A percentile compares a stretch with the other conserved stretches of the same genome.
phyloP scores from a whole-genome alignment of 1,139 yeast species.

The Yamadazyma pseudoaaseri region DNA sequence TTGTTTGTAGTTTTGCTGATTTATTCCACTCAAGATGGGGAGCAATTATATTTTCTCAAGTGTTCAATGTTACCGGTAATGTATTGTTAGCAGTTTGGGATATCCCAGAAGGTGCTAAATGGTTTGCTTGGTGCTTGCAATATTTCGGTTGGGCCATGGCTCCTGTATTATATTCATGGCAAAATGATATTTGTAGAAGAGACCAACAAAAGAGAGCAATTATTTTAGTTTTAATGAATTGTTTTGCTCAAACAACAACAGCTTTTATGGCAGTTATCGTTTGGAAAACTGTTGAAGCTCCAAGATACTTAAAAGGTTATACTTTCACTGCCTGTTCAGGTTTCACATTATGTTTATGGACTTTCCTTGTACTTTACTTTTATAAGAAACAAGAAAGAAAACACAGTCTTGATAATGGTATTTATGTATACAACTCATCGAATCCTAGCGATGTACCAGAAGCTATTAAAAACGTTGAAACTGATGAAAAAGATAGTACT shows the following conservation, averaged over 20 bases:
- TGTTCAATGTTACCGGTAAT: constrained; percentile 40
- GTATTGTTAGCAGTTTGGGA: constrained; percentile 46
- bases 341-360: constrained; percentile 50
- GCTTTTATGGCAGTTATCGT: constrained; percentile 48
- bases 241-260: constrained; percentile 42
- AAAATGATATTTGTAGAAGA: constrained; percentile 43
- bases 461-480: constrained; percentile 2
- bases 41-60: constrained; percentile 55
- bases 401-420: constrained; percentile 52
- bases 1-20: constrained; percentile 47
- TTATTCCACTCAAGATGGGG: constrained; percentile 54
- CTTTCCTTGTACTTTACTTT: constrained; percentile 52
- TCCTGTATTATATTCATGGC: constrained; percentile 48
- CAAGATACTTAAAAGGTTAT: constrained; percentile 39
- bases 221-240: constrained; percentile 43
- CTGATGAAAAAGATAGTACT: constrained; percentile 5
- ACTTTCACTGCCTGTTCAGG: constrained; percentile 54
- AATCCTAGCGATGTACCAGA: constrained; percentile 16
- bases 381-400: constrained; percentile 58
- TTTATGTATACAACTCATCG: constrained; percentile 44
- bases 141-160: constrained; percentile 53
- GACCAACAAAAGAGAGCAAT: constrained; percentile 46
- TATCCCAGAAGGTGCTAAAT: constrained; percentile 42
- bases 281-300: constrained; percentile 46
- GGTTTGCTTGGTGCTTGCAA: constrained; percentile 49